phyloP scores from a whole-genome alignment of 2,329 filamentous ascomycete genomes.

The Claviceps capensis region DNA sequence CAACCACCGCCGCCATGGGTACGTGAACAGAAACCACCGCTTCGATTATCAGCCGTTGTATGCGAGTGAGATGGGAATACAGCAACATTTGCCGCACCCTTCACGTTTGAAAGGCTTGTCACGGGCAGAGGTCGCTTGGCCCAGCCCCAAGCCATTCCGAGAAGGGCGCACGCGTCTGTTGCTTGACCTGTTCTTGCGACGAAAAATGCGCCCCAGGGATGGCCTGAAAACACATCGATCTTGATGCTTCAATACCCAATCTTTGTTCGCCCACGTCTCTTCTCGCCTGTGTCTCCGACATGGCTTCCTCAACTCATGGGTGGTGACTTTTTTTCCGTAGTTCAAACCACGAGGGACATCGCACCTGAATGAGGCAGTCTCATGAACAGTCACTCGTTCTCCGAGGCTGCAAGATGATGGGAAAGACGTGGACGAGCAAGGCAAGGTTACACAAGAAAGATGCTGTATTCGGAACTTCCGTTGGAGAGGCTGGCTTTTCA shows the following conservation, averaged over 20 bases:
- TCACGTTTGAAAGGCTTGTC: background rate
- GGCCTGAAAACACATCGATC: background rate
- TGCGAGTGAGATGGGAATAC: constrained; percentile 30
- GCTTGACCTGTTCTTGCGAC: constrained; percentile 7
- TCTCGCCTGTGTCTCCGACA: background rate
- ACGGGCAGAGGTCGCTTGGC: background rate
- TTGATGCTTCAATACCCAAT: background rate
- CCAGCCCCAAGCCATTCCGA: background rate
- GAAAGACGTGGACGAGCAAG: background rate
- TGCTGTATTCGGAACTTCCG: background rate
- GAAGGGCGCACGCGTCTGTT: constrained; percentile 10
- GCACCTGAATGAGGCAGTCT: background rate
- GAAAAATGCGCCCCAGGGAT: constrained; percentile 6
- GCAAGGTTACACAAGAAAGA: background rate
- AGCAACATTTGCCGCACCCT: background rate
- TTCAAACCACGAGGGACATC: constrained; percentile 6
- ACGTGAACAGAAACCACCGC: constrained; percentile 32
- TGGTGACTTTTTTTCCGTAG: constrained; percentile 6
- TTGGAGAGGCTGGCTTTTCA: constrained; percentile 8
- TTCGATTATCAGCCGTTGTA: constrained; percentile 26
- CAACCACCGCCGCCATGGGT: constrained; percentile 45
- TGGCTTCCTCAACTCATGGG: constrained; percentile 1
- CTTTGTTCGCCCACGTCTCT: background rate
- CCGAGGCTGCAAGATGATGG: background rate
- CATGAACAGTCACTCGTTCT: background rate